A percentile compares a stretch with the other conserved stretches of the same genome.
These are phyloP conservation scores for Flaveria floridana DNA, from an alignment of 140 eudicot species.

Conservation along the genomic window DNA sequence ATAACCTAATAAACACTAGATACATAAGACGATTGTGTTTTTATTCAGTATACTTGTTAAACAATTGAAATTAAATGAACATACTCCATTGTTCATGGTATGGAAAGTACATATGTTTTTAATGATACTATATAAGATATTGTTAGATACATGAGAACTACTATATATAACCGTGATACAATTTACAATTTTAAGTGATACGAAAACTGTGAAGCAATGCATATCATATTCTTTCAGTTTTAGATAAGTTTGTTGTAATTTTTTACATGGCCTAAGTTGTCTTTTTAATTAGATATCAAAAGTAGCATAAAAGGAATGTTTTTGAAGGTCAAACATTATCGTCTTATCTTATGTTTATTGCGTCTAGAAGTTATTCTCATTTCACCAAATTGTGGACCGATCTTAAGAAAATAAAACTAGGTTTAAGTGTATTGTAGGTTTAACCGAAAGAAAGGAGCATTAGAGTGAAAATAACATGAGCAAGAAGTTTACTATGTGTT, in stretches of 20 bases:
- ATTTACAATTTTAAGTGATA: background rate
- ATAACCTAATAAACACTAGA: background rate
- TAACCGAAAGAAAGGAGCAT: background rate
- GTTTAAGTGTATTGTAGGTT: background rate
- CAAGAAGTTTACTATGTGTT: background rate
- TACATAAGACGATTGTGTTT: background rate
- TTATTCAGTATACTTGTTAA: background rate
- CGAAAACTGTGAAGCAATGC: background rate
- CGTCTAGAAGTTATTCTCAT: background rate
- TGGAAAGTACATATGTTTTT: background rate
- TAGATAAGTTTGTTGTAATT: background rate
- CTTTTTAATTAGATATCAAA: too few relatives aligned
- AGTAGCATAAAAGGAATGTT: background rate
- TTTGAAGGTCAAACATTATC: background rate
- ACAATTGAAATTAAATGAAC: background rate
- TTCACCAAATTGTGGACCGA: background rate
- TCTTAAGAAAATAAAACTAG: background rate
- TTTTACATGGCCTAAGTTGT: background rate
- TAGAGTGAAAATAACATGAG: background rate
- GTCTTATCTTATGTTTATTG: background rate
- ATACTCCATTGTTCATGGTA: background rate
- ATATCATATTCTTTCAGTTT: background rate
- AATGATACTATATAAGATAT: background rate
- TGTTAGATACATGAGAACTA: background rate
- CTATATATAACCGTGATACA: background rate